These are phyloP conservation scores for Myriangium duriaei DNA, from an alignment of 2,329 filamentous ascomycete species.

Conservation along the genomic window DNA sequence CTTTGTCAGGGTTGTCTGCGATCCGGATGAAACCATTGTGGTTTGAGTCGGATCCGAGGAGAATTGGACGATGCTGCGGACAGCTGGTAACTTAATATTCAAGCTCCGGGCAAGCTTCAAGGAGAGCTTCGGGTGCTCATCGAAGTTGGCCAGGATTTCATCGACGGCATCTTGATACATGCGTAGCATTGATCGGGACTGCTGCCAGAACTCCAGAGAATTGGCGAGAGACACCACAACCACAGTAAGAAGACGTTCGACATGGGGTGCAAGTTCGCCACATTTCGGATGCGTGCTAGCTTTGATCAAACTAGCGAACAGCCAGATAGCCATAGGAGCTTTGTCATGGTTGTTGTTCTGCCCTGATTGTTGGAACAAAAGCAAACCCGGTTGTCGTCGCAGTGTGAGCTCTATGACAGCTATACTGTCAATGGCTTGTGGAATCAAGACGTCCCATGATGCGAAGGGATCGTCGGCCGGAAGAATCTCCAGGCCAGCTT, in stretches of 20 bases:
- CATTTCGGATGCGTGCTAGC: constrained; percentile 32
- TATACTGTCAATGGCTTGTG: constrained; percentile 58
- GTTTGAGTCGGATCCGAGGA: constrained; percentile 28
- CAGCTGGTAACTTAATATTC: constrained; percentile 27
- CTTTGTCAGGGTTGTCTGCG: background rate
- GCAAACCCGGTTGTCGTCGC: constrained; percentile 58
- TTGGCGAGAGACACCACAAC: constrained; percentile 26
- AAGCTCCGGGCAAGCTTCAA: background rate
- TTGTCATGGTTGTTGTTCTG: constrained; percentile 8
- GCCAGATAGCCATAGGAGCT: constrained; percentile 41
- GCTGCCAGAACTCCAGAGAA: constrained; percentile 24
- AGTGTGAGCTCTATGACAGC: constrained; percentile 66
- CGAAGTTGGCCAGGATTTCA: constrained; percentile 17
- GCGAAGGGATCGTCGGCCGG: constrained; percentile 58
- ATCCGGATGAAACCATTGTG: constrained; percentile 14
- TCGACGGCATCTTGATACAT: constrained; percentile 30
- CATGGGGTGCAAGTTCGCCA: constrained; percentile 27
- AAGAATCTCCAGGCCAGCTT: constrained; percentile 62
- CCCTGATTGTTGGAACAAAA: constrained; percentile 30
- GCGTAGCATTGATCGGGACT: constrained; percentile 22
- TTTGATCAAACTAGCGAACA: constrained; percentile 40
- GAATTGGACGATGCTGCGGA: constrained; percentile 25
- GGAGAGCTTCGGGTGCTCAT: constrained; percentile 2
- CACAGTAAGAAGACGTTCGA: constrained; percentile 24
- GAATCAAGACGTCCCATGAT: constrained; percentile 40